Percentiles rank a stretch among this genome's conserved stretches.
phyloP scores from a whole-genome alignment of 495 filamentous ascomycete species.

The Penicillium daleae region DNA sequence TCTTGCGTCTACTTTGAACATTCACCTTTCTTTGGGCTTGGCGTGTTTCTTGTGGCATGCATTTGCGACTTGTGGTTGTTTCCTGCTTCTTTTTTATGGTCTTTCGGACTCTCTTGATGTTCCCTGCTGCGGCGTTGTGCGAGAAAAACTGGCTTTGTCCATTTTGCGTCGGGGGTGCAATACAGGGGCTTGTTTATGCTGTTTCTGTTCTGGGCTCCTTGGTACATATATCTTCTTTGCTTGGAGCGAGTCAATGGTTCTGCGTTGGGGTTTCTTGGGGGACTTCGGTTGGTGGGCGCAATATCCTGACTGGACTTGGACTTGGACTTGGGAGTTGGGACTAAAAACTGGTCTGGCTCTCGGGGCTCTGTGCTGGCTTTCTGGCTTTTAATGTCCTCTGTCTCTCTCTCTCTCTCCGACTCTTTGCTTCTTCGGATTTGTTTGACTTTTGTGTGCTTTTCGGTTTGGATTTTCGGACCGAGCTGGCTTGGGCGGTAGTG shows the following conservation, averaged over 20 bases:
- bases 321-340: neutral
- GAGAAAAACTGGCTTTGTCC: slow-evolving; percentile 19
- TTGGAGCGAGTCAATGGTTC: neutral
- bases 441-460: slow-evolving; percentile 2
- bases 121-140: slow-evolving; percentile 23
- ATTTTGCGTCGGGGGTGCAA: slow-evolving; percentile 14
- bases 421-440: slow-evolving; percentile 4
- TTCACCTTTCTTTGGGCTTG: slow-evolving; percentile 10
- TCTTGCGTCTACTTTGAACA: slow-evolving; percentile 5
- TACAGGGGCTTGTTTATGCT: neutral
- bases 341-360: neutral
- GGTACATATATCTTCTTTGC: slow-evolving; percentile 21
- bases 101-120: slow-evolving; percentile 1
- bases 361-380: neutral
- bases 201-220: slow-evolving; percentile 14
- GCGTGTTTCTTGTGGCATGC: slow-evolving; percentile 17
- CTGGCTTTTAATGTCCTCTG: too few species aligned
- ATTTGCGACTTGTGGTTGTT: slow-evolving; percentile 15
- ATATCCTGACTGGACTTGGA: slow-evolving; percentile 2
- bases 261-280: neutral
- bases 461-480: slow-evolving; percentile 11
- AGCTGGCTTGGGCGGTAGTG: slow-evolving; percentile 21
- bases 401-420: too few species aligned
- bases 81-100: neutral
- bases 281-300: neutral